A percentile compares a stretch with the other conserved stretches of the same genome.
phyloP scores from a whole-genome alignment of 2,329 filamentous ascomycete genomes.

The Colletotrichum gloeosporioides region DNA sequence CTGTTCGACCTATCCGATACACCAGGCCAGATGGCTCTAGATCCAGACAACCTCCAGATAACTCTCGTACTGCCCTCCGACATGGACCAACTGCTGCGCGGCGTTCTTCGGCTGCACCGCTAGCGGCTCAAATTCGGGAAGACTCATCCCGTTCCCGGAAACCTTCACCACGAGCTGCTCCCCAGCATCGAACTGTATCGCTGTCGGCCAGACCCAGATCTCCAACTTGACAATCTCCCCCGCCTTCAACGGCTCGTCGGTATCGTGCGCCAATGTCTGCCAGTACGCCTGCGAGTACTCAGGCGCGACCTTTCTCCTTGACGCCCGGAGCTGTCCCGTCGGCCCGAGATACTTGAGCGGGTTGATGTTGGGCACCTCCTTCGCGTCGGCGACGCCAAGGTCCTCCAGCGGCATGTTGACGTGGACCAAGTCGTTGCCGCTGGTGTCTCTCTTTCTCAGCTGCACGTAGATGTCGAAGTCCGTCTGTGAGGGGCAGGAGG shows the following conservation, averaged over 20 bases:
- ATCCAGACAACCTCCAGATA: background rate
- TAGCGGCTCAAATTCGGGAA: background rate
- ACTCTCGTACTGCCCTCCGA: background rate
- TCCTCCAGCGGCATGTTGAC: background rate
- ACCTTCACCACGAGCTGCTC: background rate
- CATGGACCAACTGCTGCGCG: background rate
- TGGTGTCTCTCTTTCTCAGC: background rate
- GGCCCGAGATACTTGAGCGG: background rate
- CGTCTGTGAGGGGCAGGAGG: background rate
- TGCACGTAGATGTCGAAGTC: slow-evolving; percentile 4
- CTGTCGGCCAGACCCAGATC: background rate
- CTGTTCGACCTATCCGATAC: rapidly evolving
- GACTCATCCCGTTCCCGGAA: background rate
- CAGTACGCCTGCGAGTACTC: background rate
- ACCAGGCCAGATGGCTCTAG: background rate
- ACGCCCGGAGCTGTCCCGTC: background rate
- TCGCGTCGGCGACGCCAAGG: background rate
- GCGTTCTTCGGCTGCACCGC: background rate
- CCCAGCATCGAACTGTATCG: background rate
- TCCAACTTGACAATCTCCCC: background rate
- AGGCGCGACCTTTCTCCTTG: background rate
- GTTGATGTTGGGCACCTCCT: background rate
- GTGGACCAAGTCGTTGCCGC: background rate
- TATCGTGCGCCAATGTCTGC: background rate
- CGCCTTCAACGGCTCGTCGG: background rate